Conservation (phyloP, 345 rosid genomes). For the Geranium rotundifolium region DNA sequence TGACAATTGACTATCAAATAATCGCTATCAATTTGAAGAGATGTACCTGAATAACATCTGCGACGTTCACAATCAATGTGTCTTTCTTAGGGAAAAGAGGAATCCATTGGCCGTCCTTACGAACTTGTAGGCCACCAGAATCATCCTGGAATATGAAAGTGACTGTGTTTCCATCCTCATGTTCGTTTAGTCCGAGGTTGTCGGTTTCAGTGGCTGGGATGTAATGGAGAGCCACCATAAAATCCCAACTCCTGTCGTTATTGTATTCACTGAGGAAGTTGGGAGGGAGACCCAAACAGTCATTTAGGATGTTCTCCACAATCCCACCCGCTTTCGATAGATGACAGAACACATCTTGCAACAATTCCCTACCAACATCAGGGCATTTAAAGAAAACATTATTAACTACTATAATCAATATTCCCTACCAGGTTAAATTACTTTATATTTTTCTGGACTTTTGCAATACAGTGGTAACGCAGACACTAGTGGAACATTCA, state of each 20-base stretch:
- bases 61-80: conserved; percentile 30
- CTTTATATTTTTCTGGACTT: no score
- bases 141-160: conserved; percentile 43
- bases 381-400: background rate
- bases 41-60: conserved; percentile 39
- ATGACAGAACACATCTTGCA: conserved; percentile 23
- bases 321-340: conserved; percentile 19
- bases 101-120: conserved; percentile 33
- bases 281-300: conserved; percentile 36
- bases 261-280: conserved; percentile 33
- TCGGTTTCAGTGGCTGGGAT: conserved; percentile 30
- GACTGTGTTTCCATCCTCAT: conserved; percentile 39
- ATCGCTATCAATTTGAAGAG: no score
- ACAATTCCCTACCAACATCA: conserved; percentile 20
- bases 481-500: no score
- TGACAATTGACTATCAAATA: no score
- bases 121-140: conserved; percentile 37
- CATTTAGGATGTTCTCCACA: conserved; percentile 29
- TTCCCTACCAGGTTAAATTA: no score
- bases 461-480: no score
- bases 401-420: no score
- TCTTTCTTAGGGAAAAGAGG: conserved; percentile 20
- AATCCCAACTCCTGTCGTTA: conserved; percentile 46
- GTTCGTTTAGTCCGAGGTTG: conserved; percentile 30
- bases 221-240: conserved; percentile 28